A percentile compares a stretch with the other conserved stretches of the same genome.
These are phyloP conservation scores for Sporothrix curviconia DNA, from an alignment of 2,329 filamentous ascomycete genomes.

Conservation along the genomic window DNA sequence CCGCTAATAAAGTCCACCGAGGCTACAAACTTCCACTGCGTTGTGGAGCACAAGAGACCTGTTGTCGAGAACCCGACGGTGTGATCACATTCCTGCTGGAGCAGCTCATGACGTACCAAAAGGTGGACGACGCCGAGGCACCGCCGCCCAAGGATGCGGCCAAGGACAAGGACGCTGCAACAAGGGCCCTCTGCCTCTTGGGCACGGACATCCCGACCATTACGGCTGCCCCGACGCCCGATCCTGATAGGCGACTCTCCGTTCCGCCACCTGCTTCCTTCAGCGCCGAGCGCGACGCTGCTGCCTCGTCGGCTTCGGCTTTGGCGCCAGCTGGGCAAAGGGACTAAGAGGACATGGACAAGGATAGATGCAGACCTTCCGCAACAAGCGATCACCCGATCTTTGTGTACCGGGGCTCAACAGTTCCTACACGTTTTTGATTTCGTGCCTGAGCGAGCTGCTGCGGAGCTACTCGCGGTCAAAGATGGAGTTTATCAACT, in stretches of 20 bases:
- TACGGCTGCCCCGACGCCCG: background rate
- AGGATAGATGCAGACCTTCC: slow-evolving; percentile 68
- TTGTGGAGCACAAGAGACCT: slow-evolving; percentile 68
- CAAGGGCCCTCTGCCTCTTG: too few species aligned
- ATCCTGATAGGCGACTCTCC: too few species aligned
- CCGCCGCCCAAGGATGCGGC: slow-evolving; percentile 17
- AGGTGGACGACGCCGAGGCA: slow-evolving; percentile 79
- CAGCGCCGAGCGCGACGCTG: background rate
- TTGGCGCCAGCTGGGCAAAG: background rate
- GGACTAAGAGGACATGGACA: slow-evolving; percentile 17
- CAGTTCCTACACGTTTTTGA: too few species aligned
- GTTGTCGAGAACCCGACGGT: slow-evolving; percentile 89
- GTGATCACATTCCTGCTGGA: slow-evolving; percentile 92
- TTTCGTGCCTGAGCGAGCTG: slow-evolving; percentile 86
- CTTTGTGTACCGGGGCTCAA: slow-evolving; percentile 92
- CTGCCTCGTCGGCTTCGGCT: background rate
- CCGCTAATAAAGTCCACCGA: slow-evolving; percentile 65
- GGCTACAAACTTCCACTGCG: too few species aligned
- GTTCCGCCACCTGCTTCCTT: too few species aligned
- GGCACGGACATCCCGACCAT: slow-evolving; percentile 13
- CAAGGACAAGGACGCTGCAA: too few species aligned
- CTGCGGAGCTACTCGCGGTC: slow-evolving; percentile 86
- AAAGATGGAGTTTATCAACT: slow-evolving; percentile 99
- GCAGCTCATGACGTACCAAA: slow-evolving; percentile 84
- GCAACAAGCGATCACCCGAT: slow-evolving; percentile 89